These are phyloP conservation scores for Paramarasmius palmivorus DNA, from an alignment of 1,284 basidiomycete species.

Conservation along the genomic window DNA sequence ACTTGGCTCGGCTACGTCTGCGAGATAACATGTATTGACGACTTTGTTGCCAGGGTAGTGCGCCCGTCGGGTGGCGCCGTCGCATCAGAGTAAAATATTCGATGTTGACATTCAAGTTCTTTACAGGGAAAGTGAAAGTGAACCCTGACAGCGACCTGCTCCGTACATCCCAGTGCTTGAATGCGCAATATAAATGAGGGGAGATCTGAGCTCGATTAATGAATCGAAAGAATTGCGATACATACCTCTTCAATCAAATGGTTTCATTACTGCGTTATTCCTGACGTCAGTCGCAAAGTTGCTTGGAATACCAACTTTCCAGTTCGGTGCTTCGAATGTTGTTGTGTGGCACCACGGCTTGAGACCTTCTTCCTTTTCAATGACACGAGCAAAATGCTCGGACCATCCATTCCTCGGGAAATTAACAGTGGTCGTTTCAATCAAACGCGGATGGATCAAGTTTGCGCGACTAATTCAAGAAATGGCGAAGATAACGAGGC, in stretches of 20 bases:
- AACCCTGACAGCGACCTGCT: too few species aligned
- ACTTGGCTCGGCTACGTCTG: too few species aligned
- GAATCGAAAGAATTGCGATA: not conserved
- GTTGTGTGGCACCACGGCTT: constrained; percentile 57
- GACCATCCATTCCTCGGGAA: constrained; percentile 52
- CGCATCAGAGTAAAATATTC: too few species aligned
- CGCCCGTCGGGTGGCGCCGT: too few species aligned
- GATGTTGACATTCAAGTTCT: too few species aligned
- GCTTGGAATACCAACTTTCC: constrained; percentile 44
- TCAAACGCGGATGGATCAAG: constrained; percentile 42
- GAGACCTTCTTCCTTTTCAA: constrained; percentile 46
- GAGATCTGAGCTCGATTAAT: too few species aligned
- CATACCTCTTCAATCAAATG: constrained; percentile 32
- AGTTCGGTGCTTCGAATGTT: constrained; percentile 48
- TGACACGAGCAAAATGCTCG: constrained; percentile 43
- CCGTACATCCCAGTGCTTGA: too few species aligned
- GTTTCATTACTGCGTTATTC: constrained; percentile 43
- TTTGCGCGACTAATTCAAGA: constrained; percentile 46
- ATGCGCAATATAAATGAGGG: too few species aligned
- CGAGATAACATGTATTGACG: too few species aligned
- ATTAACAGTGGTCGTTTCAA: constrained; percentile 40
- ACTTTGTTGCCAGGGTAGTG: too few species aligned
- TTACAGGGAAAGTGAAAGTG: too few species aligned
- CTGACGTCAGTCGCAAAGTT: constrained; percentile 52
- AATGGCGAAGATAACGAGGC: not conserved